Evolutionary conservation across 2,329 filamentous ascomycete species (phyloP).

Genomic region (Cladophialophora bantiana): DNA sequence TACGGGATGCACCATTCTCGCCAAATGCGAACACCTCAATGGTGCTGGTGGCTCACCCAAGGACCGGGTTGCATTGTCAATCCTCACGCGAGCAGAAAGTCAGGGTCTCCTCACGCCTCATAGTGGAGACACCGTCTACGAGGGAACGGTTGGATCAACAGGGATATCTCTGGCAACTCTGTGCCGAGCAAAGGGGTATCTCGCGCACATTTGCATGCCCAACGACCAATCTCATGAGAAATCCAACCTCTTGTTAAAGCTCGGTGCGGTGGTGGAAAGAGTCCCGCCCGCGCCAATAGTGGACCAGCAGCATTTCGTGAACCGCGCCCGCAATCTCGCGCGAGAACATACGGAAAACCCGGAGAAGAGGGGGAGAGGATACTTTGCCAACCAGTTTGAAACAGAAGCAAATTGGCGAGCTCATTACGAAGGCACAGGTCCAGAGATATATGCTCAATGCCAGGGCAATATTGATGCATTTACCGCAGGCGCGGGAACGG

Average conservation of each 20-base stretch:
- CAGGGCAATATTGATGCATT: slow-evolving; percentile 80
- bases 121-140: slow-evolving; percentile 92
- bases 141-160: slow-evolving; percentile 95
- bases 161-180: slow-evolving; percentile 93
- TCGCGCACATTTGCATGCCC: slow-evolving; percentile 96
- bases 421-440: slow-evolving; percentile 82
- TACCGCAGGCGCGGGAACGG: slow-evolving; percentile 84
- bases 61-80: slow-evolving; percentile 89
- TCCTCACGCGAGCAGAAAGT: slow-evolving; percentile 84
- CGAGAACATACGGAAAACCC: slow-evolving; percentile 70
- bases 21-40: slow-evolving; percentile 96
- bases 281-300: slow-evolving; percentile 92
- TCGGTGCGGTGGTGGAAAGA: slow-evolving; percentile 91
- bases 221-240: slow-evolving; percentile 90
- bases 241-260: slow-evolving; percentile 82
- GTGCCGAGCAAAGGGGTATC: slow-evolving; percentile 85
- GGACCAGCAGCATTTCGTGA: slow-evolving; percentile 93
- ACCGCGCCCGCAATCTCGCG: slow-evolving; percentile 80
- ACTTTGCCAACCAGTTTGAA: slow-evolving; percentile 98
- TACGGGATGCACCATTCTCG: slow-evolving; percentile 87
- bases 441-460: slow-evolving; percentile 85
- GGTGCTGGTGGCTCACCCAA: slow-evolving; percentile 93
- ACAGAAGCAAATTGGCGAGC: slow-evolving; percentile 86
- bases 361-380: slow-evolving; percentile 72
- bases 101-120: slow-evolving; percentile 76